phyloP scores from a whole-genome alignment of 257 asterid genomes.

The Solanum chilense region DNA sequence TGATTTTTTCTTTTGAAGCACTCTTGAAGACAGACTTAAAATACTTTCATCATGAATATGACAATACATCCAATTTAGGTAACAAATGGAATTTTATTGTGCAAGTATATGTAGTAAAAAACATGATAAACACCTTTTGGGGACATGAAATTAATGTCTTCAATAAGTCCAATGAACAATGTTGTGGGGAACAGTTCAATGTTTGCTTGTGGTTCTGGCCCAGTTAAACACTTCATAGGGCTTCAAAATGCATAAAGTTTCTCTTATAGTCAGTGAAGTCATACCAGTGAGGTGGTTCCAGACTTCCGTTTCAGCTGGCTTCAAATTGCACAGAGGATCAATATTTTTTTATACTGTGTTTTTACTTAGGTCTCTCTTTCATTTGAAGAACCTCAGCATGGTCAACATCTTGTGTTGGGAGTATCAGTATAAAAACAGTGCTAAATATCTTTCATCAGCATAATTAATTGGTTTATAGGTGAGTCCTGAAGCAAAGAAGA shows the following conservation, averaged over 20 bases:
- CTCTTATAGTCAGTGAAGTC: not conserved
- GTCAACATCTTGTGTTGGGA: not conserved
- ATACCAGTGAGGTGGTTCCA: not conserved
- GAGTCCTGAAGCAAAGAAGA: conserved; percentile 66
- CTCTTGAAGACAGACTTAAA: not conserved
- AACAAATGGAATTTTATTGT: not conserved
- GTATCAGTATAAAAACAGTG: not conserved
- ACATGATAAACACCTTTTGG: not conserved
- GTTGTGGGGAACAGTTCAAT: not conserved
- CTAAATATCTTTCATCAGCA: not conserved
- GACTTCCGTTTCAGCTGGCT: not conserved
- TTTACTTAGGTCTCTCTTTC: not conserved
- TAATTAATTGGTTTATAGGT: conserved; percentile 33
- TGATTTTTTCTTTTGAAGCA: not conserved
- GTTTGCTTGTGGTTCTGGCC: not conserved
- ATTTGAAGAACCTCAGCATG: not conserved
- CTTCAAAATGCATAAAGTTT: not conserved
- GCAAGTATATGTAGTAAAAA: not conserved
- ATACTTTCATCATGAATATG: not conserved
- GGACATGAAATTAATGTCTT: not conserved
- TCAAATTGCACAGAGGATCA: not conserved
- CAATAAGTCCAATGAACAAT: not conserved
- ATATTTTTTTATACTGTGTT: not conserved
- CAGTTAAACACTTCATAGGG: not conserved
- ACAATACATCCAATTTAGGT: not conserved